Conservation (phyloP, 352 stramenopile species). For the Phytophthora meadii region DNA sequence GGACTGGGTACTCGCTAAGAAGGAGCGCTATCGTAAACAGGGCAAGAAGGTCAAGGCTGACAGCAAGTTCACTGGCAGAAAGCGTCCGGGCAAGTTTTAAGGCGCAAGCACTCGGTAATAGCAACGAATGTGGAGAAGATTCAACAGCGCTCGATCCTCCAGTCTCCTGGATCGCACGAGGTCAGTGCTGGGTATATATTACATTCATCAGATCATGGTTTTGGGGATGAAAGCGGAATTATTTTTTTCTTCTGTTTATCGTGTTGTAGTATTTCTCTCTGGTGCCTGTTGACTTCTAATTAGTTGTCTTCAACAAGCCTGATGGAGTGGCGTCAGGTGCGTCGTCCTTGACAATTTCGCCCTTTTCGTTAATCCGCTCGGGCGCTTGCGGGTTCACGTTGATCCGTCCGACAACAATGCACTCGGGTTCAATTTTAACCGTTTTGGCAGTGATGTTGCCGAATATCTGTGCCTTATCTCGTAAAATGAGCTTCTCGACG, state of each 20-base stretch:
- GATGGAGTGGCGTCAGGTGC: constrained; percentile 19
- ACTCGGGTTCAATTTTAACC: constrained; percentile 90
- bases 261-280: constrained; percentile 16
- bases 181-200: constrained; percentile 61
- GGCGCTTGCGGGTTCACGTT: constrained; percentile 91
- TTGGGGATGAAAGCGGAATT: constrained; percentile 20
- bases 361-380: constrained; percentile 84
- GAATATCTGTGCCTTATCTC: constrained; percentile 88
- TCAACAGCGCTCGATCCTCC: constrained; percentile 12
- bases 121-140: constrained; percentile 25
- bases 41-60: constrained; percentile 98
- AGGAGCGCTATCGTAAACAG: constrained; percentile 97
- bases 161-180: background rate
- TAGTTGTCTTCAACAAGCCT: constrained; percentile 26
- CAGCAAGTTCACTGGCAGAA: constrained; percentile 98
- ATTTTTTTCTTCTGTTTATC: constrained; percentile 20
- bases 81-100: constrained; percentile 96
- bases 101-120: constrained; percentile 1
- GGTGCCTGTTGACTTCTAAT: constrained; percentile 19
- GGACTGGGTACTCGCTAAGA: constrained; percentile 99
- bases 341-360: constrained; percentile 75
- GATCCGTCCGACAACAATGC: constrained; percentile 80
- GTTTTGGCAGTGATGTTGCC: constrained; percentile 92
- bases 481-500: constrained; percentile 86
- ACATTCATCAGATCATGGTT: constrained; percentile 41